A percentile compares a stretch with the other conserved stretches of the same genome.
These are phyloP conservation scores for Diplogelasinospora grovesii DNA, from an alignment of 495 filamentous ascomycete species.

Conservation along the genomic window DNA sequence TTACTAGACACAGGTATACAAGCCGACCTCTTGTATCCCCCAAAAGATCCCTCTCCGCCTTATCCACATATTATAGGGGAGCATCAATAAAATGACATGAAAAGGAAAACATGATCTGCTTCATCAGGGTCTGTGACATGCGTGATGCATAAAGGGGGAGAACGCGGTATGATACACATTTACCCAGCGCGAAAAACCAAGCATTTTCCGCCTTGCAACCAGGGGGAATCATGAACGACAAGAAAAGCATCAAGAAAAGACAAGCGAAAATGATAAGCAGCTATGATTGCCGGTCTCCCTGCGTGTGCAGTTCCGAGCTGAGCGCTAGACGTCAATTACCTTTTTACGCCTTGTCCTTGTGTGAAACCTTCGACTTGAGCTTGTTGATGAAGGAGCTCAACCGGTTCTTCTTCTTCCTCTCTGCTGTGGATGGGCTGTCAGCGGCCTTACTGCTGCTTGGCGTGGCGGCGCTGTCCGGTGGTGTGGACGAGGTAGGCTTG, in stretches of 20 bases:
- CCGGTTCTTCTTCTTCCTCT: constrained; percentile 55
- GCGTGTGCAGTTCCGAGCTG: no score
- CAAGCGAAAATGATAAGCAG: constrained; percentile 4
- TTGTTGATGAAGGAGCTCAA: constrained; percentile 50
- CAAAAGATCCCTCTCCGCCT: no score
- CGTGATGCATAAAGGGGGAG: not conserved
- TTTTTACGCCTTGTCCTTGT: constrained; percentile 24
- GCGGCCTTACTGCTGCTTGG: no score
- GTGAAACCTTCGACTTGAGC: constrained; percentile 49
- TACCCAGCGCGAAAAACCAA: constrained; percentile 9
- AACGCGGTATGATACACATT: constrained; percentile 10
- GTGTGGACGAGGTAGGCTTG: no score
- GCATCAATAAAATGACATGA: constrained; percentile 1
- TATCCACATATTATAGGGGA: not conserved
- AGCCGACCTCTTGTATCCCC: no score
- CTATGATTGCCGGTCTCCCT: no score
- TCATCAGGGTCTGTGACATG: constrained; percentile 3
- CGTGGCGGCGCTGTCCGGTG: constrained; percentile 20
- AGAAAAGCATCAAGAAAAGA: constrained; percentile 13
- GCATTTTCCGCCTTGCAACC: constrained; percentile 14
- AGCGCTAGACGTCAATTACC: no score
- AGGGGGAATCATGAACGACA: constrained; percentile 35
- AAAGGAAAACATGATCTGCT: constrained; percentile 4
- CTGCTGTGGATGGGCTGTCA: constrained; percentile 24
- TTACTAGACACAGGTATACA: no score